phyloP scores from a whole-genome alignment of 2,329 filamentous ascomycete genomes.

The Parascedosporium putredinis region DNA sequence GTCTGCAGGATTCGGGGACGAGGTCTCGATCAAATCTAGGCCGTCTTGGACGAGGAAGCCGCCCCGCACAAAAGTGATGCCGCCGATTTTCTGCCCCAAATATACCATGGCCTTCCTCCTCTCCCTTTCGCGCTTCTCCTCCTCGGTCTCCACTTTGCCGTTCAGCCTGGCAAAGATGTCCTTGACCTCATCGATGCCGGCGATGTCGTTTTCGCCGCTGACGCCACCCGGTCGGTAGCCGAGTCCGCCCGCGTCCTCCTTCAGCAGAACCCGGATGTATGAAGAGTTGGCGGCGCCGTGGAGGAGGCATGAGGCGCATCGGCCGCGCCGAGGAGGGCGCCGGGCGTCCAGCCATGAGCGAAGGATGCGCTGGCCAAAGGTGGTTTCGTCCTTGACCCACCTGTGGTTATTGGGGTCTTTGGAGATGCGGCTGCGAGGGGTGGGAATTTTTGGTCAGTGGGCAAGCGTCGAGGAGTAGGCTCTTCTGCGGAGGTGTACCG shows the following conservation, averaged over 20 bases:
- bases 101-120: conserved; percentile 64
- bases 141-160: conserved; percentile 65
- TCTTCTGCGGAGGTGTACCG: too few species aligned
- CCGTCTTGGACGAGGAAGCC: conserved; percentile 44
- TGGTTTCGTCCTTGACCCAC: conserved; percentile 74
- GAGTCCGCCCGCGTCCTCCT: conserved; percentile 84
- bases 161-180: conserved; percentile 81
- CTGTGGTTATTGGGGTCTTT: conserved; percentile 91
- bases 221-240: conserved; percentile 54
- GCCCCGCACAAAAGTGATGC: conserved; percentile 79
- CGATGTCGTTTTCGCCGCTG: conserved; percentile 65
- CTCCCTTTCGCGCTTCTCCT: conserved; percentile 59
- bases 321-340: conserved; percentile 68
- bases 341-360: conserved; percentile 85
- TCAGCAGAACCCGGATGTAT: conserved; percentile 74
- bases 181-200: conserved; percentile 78
- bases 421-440: conserved; percentile 38
- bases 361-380: conserved; percentile 85
- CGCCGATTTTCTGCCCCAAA: conserved; percentile 64
- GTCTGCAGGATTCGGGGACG: conserved; percentile 27
- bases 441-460: not conserved
- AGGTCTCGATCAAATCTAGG: conserved; percentile 26
- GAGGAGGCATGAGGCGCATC: conserved; percentile 64
- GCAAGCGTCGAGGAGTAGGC: too few species aligned
- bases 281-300: conserved; percentile 74